Percentiles rank a stretch among this genome's conserved stretches.
These are phyloP conservation scores for Plasmodium berghei DNA, from an alignment of 169 alveolate genomes.

Conservation along the genomic window DNA sequence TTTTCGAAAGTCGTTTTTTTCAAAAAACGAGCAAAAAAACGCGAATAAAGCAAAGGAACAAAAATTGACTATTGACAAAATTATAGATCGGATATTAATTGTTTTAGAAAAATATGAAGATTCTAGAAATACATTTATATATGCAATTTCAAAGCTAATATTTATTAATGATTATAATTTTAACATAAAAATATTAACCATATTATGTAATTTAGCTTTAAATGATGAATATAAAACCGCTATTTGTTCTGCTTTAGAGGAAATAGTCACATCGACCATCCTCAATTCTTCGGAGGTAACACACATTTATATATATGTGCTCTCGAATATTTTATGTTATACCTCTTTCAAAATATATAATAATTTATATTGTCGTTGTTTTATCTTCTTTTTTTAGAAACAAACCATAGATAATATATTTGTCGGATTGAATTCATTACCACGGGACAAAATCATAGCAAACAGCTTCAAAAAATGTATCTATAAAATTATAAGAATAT, in stretches of 20 bases:
- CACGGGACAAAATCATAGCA: slow-evolving; percentile 38
- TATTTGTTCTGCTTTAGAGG: slow-evolving; percentile 58
- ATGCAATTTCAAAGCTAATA: slow-evolving; percentile 55
- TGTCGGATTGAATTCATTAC: slow-evolving; percentile 24
- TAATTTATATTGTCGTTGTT: too few relatives aligned
- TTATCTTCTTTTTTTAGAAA: not conserved
- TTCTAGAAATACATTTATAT: slow-evolving; percentile 55
- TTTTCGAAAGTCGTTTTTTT: slow-evolving; percentile 44
- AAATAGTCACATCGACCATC: slow-evolving; percentile 41
- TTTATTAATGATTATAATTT: slow-evolving; percentile 49
- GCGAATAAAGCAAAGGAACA: slow-evolving; percentile 4
- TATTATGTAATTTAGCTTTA: slow-evolving; percentile 29
- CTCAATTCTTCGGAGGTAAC: slow-evolving; percentile 58
- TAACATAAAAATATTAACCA: slow-evolving; percentile 32
- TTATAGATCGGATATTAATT: slow-evolving; percentile 60
- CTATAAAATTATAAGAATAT: slow-evolving; percentile 33
- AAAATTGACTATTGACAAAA: slow-evolving; percentile 2
- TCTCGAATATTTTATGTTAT: not conserved
- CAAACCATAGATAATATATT: slow-evolving; percentile 58
- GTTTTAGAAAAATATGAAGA: slow-evolving; percentile 75
- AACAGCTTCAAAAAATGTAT: slow-evolving; percentile 37
- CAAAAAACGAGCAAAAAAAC: slow-evolving; percentile 24
- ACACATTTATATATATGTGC: not conserved
- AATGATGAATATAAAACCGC: slow-evolving; percentile 58
- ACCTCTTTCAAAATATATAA: not conserved